Evolutionary conservation across 2,329 filamentous ascomycete species (phyloP), one percentile per base, ranked within the genome.

Genomic region (Exutisphaerella laricina): DNA sequence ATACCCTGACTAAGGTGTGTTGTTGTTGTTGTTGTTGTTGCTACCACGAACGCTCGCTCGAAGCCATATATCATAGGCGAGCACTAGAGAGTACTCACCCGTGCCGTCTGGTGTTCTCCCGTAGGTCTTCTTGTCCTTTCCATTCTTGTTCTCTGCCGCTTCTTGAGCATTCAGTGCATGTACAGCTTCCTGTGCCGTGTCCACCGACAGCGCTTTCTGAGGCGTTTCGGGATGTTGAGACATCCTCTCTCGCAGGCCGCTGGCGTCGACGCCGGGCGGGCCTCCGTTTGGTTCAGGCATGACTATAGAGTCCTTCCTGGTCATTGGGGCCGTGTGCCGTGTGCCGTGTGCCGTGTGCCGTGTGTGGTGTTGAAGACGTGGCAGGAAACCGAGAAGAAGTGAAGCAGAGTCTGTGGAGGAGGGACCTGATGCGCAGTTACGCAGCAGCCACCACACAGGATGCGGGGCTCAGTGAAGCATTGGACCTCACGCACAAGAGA

Each of bases 101-200:
- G 79, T 94, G 59, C 90, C 90, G 68, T 89, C 85, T 21, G 87
- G 87, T 10, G 90, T 96, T 53, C 89, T 82, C 43, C 90, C 90
- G 72, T 85, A 95, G 0, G 88, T 95, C 72, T 87, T 90, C 63
- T 80, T 81, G 49, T 75, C 68, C 49, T 75, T 73, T 48, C 72
- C 70, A 50, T 68, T 58, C 49, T 72, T 70, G 53, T 69, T 64
- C 3, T 62, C 56, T 41, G 65, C 66, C 40, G 70, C 67, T 56
- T 74, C 70, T 46, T 67, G 57, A 47, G 73, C 68, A 48, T 75
- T 75, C 51, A 76, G 58, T 51, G 72, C 66, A 43, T 70, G 58
- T 22, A 74, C 72, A 42, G 68, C 66, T 46, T 70, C 63, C 53
- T 70, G 68, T 45, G 72, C 71, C 46, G 67, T 54, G 26, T 58